Evolutionary conservation across 306 rosid species (phyloP).

Genomic region (Trichosanthes truncata): DNA sequence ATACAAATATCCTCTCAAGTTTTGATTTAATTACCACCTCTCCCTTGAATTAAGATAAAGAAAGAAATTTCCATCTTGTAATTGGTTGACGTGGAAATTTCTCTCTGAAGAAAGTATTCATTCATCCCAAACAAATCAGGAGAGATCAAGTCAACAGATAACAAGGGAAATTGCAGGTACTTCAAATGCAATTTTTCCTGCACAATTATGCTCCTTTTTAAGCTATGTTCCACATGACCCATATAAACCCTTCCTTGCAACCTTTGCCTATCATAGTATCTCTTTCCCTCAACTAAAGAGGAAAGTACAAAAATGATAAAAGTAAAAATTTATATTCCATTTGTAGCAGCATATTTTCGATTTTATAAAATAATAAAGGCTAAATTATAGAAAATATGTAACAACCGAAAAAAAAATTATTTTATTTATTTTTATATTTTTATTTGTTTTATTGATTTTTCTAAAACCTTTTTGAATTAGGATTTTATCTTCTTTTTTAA

Average conservation of each 20-base stretch:
- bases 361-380: too few relatives aligned
- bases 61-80: not conserved
- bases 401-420: too few relatives aligned
- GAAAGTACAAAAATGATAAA: too few relatives aligned
- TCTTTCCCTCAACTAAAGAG: too few relatives aligned
- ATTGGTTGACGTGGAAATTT: not conserved
- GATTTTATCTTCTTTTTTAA: too few relatives aligned
- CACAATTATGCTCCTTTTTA: not conserved
- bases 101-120: not conserved
- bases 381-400: too few relatives aligned
- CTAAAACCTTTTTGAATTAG: too few relatives aligned
- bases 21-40: not conserved
- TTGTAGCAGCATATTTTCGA: not conserved
- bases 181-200: not conserved
- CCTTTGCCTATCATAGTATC: not conserved
- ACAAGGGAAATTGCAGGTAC: not conserved
- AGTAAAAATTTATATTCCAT: not conserved
- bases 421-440: too few relatives aligned
- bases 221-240: not conserved
- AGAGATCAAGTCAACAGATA: not conserved
- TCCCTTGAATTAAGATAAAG: not conserved
- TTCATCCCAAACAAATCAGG: not conserved
- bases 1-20: not conserved
- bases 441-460: too few relatives aligned
- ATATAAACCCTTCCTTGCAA: not conserved